Evolutionary conservation across 352 stramenopile genomes (phyloP), one percentile per base, ranked within the genome.

Genomic region (Pythium chondricola): DNA sequence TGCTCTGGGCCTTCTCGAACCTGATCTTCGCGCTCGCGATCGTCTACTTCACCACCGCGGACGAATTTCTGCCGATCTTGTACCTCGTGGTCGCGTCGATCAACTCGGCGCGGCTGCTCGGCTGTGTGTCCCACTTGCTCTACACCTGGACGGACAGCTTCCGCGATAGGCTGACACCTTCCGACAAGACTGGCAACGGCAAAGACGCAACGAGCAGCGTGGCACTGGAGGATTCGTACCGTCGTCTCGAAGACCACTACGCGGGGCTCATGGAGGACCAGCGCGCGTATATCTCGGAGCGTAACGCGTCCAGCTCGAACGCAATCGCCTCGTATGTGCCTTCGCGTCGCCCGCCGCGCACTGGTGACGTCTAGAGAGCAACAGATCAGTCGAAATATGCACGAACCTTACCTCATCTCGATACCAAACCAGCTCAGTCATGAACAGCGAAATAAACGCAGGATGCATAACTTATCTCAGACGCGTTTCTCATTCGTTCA

Each of bases 1-100:
- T 92, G 18, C 57, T 80, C 14, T 94, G 83, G 83, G 69, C 77
- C 7, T 88, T 91, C 35, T 69, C 76, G 21, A 94, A 94, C 67
- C 55, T 94, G 40, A 90, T 86, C 33, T 74, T 86, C 22, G 77
- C 81, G 2, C 65, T 91, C 22, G 71, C 83, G 33, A 71, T 91
- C 38, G 74, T 86, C 8, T 80, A 78, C 45, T 83, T 92, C 33
- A 55, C 74, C 24, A 68, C 43, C 17, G 72, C 79, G 3, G 61
- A 52, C 39, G 64, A 51, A 13, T 94, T 77, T 52, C 70, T 94
- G 63, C 71, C 80, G 2, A 56, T 85, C 18, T 51, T 92, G 43
- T 91, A 86, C 61, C 48, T 85, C 26, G 72, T 76, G 18, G 77
- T 92, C 0, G 80, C 78, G 0, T 54, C 56, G 9, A 74, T 94